Evolutionary conservation across 2,329 filamentous ascomycete species (phyloP), one percentile per base, ranked within the genome.

Genomic region (Fusarium sp.): DNA sequence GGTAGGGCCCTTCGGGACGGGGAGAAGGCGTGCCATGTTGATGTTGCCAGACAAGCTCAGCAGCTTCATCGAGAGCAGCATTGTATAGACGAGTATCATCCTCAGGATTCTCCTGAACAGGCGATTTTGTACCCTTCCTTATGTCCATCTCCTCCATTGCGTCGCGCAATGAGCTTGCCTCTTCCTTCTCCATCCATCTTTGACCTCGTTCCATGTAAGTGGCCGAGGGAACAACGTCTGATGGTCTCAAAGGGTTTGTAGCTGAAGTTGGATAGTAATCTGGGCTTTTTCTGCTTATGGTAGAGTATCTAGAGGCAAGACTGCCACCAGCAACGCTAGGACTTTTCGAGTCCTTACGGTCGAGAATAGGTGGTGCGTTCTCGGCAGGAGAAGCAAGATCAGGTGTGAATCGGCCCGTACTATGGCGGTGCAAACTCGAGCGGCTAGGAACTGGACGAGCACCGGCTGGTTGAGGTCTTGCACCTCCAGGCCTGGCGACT

Each of bases 111-210:
- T 79, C 76, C 25, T 71, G 76, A 16, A 70, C 69, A 11, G 70
- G 76, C 7, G 70, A 76, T 48, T 79, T 75, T 25, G 69, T 61
- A 42, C 78, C 75, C 35, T 84, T 81, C 59, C 84, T 84, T 46
- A 92, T 71, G 65, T 93, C 89, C 87, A 94, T 89, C 75, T 93
- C 90, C 73, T 94, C 89, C 86, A 95, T 89, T 16, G 93, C 92
- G 68, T 90, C 87, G 23, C 91, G 88, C 66, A 95, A 81, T 25
- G 92, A 92, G 39, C 87, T 86, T 8, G 89, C 91, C 80, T 95
- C 93, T 78, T 94, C 92, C 79, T 92, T 93, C 80, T 95, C 93
- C 88, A 93, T 93, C 91, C 92, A 94, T 75, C 92, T 85, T 78
- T 90, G 89, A 23, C 91, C 92, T 63, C 90, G 88, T 80, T 94